These are phyloP conservation scores for Amniculicola lignicola DNA, from an alignment of 495 filamentous ascomycete species.

Conservation along the genomic window DNA sequence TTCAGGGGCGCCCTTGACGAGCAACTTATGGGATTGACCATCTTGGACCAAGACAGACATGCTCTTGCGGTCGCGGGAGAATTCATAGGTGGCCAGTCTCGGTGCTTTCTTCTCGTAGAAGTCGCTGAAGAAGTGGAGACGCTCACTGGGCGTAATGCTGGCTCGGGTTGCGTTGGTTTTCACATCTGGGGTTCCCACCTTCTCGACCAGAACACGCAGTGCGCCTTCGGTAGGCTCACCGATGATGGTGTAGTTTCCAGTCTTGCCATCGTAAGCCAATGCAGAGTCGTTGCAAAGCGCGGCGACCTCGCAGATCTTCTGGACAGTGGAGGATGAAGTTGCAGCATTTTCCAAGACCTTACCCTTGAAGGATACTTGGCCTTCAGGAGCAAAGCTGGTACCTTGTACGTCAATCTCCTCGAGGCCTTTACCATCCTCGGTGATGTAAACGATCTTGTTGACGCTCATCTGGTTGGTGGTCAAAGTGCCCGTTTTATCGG, in stretches of 20 bases:
- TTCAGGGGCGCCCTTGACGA: constrained; percentile 97
- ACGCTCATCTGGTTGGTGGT: constrained; percentile 99
- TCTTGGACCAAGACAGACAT: constrained; percentile 92
- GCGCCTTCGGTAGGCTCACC: constrained; percentile 97
- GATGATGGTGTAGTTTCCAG: constrained; percentile 71
- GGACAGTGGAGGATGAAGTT: constrained; percentile 71
- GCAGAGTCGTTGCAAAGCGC: constrained; percentile 87
- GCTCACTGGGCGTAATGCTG: constrained; percentile 51
- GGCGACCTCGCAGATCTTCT: constrained; percentile 79
- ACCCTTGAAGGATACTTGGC: constrained; percentile 64
- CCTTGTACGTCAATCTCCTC: constrained; percentile 91
- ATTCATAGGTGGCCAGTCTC: constrained; percentile 86
- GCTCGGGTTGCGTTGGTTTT: constrained; percentile 54
- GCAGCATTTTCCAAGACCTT: constrained; percentile 66
- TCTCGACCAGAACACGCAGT: constrained; percentile 85
- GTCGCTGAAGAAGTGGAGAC: constrained; percentile 73
- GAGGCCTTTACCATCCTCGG: constrained; percentile 65
- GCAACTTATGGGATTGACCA: constrained; percentile 66
- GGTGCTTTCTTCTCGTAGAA: constrained; percentile 76
- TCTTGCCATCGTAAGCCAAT: constrained; percentile 76
- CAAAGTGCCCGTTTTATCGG: constrained; percentile 98
- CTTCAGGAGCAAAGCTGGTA: constrained; percentile 86
- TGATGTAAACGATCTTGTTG: constrained; percentile 83
- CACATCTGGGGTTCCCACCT: constrained; percentile 72
- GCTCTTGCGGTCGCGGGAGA: constrained; percentile 96